Conservation (phyloP, 1,139 yeast genomes). For the Candida smagusa region DNA sequence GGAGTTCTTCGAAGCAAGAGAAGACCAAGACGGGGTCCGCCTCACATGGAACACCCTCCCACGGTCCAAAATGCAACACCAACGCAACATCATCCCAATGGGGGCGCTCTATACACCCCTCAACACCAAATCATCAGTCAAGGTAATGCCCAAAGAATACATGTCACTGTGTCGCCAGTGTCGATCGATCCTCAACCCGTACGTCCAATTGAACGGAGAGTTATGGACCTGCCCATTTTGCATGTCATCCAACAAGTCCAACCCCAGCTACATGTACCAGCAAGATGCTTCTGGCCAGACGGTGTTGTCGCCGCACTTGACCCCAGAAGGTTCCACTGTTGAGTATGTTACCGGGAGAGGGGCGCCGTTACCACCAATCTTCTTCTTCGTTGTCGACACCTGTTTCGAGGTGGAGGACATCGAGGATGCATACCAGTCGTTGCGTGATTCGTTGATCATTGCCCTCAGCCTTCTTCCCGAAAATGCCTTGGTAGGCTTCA, state of each 20-base stretch:
- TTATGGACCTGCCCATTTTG: constrained; percentile 69
- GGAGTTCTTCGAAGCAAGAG: constrained; percentile 75
- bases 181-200: constrained; percentile 60
- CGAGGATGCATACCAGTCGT: constrained; percentile 38
- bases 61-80: constrained; percentile 54
- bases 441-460: constrained; percentile 53
- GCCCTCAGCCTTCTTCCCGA: constrained; percentile 60
- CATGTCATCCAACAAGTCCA: constrained; percentile 48
- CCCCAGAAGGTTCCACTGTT: constrained; percentile 48
- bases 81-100: constrained; percentile 57
- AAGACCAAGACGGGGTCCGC: constrained; percentile 86
- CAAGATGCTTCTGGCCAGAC: constrained; percentile 12
- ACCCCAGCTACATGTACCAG: constrained; percentile 3
- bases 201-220: constrained; percentile 34
- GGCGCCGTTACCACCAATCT: constrained; percentile 48
- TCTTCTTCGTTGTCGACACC: constrained; percentile 65
- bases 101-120: constrained; percentile 69
- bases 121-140: constrained; percentile 45
- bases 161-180: constrained; percentile 53
- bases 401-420: constrained; percentile 50
- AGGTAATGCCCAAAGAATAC: constrained; percentile 27
- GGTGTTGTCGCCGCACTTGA: constrained; percentile 29
- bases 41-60: constrained; percentile 88
- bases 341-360: constrained; percentile 55
- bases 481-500: constrained; percentile 53